A percentile compares a stretch with the other conserved stretches of the same genome.
phyloP scores from a whole-genome alignment of 331 rosid species.

The Saraca asoca region DNA sequence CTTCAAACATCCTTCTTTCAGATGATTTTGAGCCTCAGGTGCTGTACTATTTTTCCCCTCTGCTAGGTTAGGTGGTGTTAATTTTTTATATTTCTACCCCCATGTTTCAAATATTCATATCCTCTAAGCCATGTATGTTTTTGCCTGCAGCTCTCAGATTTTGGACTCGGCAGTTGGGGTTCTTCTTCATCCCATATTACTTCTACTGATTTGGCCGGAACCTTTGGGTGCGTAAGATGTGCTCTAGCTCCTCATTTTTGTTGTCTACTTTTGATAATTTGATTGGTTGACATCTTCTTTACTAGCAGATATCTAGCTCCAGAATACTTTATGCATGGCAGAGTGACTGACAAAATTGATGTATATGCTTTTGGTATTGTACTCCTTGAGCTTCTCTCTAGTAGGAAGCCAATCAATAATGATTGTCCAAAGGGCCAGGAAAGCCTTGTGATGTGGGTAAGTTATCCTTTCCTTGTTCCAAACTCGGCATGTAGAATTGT shows the following conservation, averaged over 20 bases:
- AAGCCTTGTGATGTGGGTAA: conserved; percentile 96
- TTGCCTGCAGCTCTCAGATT: conserved; percentile 83
- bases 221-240: conserved; percentile 76
- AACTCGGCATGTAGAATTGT: too few relatives aligned
- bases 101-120: conserved; percentile 13
- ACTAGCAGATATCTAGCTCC: conserved; percentile 91
- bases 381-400: conserved; percentile 93
- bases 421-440: conserved; percentile 68
- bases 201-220: conserved; percentile 85
- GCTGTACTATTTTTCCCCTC: conserved; percentile 7
- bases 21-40: conserved; percentile 84
- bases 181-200: conserved; percentile 52
- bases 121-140: conserved; percentile 22
- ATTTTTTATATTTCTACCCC: conserved; percentile 14
- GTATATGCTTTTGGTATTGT: conserved; percentile 95
- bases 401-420: conserved; percentile 74
- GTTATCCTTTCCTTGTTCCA: conserved; percentile 28
- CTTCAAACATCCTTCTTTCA: conserved; percentile 83
- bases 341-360: conserved; percentile 84
- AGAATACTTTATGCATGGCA: conserved; percentile 93
- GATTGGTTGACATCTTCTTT: conserved; percentile 33
- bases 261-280: background rate
- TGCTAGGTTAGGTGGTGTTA: conserved; percentile 9
- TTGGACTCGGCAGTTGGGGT: conserved; percentile 86
- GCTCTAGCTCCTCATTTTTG: conserved; percentile 22